Base-by-base conservation (phyloP, 768 basidiomycete genomes). In the Auricularia auricula-judae region DNA sequence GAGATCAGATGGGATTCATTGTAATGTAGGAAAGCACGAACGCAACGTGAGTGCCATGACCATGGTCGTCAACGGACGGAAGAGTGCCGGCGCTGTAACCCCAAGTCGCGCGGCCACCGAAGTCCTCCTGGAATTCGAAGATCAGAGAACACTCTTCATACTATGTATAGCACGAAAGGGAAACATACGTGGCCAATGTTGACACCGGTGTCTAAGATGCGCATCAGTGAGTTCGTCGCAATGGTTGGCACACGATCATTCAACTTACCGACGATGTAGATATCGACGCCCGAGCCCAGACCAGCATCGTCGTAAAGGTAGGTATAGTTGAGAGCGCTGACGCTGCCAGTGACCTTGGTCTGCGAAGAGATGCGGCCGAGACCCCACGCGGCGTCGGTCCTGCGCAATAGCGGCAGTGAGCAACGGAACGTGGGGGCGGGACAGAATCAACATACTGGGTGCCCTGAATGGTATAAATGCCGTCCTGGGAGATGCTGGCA, bases 301-400 rank as follows among this genome's bases (percentile, higher is more conserved):
- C 42, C 34, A 10, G 14, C 21, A 34, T 34, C 23, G 8, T 21
- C 16, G 21, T 59, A 56, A 12, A 36, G 54, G 62, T 66, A 67
- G 18, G 62, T 65, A 65, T 63, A 67, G 14, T 54, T 63, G 47
- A 67, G 62, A 1, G 62, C 42, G 35, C 56, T 64, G 43, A 39
- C 29, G 16, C 36, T 43, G 34, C 54, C 42, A 35, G 43, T 33
- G 18, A 67, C 16, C 12, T 33, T 43, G 43, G 60, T 56, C 5
- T 29, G 14, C 39, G 65, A 64, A 7, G 47, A 56, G 36, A 67
- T 54, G 29, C 67, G 62, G 14, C 47, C 44, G 3, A 67, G 58
- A 39, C 67, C 67, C 67, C 67, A 67, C 7, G 67, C 60, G 8
- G 67, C 65, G 53, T 65, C 60, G 61, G 62, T 62, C 36, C 61